These are phyloP conservation scores for Penicillium canescens DNA, from an alignment of 495 filamentous ascomycete genomes.

Conservation along the genomic window DNA sequence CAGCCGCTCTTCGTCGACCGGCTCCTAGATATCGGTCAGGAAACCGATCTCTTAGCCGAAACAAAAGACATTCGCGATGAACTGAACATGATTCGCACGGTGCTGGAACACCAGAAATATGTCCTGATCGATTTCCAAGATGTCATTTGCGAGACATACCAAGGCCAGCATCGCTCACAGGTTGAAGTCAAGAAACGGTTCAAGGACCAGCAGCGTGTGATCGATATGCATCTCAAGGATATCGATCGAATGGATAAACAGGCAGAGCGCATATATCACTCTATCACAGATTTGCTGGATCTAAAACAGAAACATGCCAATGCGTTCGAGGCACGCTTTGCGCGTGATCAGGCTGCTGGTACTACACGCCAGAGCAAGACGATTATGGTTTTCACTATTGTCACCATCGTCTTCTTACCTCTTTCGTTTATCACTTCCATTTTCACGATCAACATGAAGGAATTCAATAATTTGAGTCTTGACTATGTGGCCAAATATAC, in stretches of 20 bases:
- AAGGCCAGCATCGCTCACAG: constrained; percentile 43
- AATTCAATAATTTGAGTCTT: constrained; percentile 53
- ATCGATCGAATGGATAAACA: constrained; percentile 69
- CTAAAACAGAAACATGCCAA: constrained; percentile 71
- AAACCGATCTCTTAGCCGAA: constrained; percentile 65
- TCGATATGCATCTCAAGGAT: constrained; percentile 64
- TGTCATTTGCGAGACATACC: constrained; percentile 53
- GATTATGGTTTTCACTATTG: constrained; percentile 75
- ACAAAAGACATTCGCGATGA: constrained; percentile 74
- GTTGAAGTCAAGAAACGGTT: constrained; percentile 58
- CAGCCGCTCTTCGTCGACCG: constrained; percentile 60
- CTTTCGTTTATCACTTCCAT: constrained; percentile 67
- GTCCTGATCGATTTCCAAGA: constrained; percentile 57
- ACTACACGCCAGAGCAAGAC: constrained; percentile 70
- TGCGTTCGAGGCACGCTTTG: constrained; percentile 68
- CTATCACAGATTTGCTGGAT: constrained; percentile 62
- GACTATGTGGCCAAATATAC: constrained; percentile 62
- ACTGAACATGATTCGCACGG: constrained; percentile 67
- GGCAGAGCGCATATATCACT: constrained; percentile 62
- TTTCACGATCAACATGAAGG: constrained; percentile 63
- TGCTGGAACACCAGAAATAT: constrained; percentile 58
- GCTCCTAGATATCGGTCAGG: constrained; percentile 66
- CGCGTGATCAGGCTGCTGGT: constrained; percentile 64
- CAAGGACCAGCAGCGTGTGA: constrained; percentile 59
- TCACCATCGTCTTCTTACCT: constrained; percentile 68